Evolutionary conservation across 108 stramenopile genomes (phyloP), one percentile per base, ranked within the genome.

Genomic region (Phaeodactylum tricornutum): DNA sequence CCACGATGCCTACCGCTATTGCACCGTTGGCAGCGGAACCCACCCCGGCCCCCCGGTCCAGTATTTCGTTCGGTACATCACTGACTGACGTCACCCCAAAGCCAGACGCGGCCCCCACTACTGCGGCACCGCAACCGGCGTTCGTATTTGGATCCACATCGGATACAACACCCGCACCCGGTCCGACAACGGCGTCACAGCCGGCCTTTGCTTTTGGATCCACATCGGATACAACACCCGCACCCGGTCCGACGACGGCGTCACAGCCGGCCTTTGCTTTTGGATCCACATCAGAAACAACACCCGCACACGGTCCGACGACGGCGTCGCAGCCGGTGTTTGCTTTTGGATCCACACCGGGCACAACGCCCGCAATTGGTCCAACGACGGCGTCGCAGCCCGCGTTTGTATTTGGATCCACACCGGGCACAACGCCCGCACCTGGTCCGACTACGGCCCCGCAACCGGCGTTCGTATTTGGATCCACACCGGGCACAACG

Each of bases 181-280:
- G 33, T 34, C 9, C 33, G 33, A 9, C 44, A 20, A 3, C 44
- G 21, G 19, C 44, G 5, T 9, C 19, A 27, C 44, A 45, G 9
- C 44, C 44, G 2, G 44, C 44, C 17, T 45, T 45, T 21, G 2
- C n/a, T 15, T 45, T 45, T 21, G 44, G 44, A 45, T 45, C 44
- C 24, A 21, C 44, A 3, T 23, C 44, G 4, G 44, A 45, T 4
- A 45, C 24, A 15, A 45, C 44, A 26, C 44, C 44, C 21, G 44
- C 44, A 6, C 44, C 44, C 27, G 44, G 44, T 7, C 44, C 44
- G 5, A 26, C 27, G 19, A 27, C 19, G 25, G 12, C 12, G 33
- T 34, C 11, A 34, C 33, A 11, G 12, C 8, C 12, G 7, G 19
- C 21, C 5, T 20, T 3, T 40, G 19, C 3, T 40, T 40, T 20